Conservation (phyloP, 140 eudicot genomes). For the Flaveria floridana region DNA sequence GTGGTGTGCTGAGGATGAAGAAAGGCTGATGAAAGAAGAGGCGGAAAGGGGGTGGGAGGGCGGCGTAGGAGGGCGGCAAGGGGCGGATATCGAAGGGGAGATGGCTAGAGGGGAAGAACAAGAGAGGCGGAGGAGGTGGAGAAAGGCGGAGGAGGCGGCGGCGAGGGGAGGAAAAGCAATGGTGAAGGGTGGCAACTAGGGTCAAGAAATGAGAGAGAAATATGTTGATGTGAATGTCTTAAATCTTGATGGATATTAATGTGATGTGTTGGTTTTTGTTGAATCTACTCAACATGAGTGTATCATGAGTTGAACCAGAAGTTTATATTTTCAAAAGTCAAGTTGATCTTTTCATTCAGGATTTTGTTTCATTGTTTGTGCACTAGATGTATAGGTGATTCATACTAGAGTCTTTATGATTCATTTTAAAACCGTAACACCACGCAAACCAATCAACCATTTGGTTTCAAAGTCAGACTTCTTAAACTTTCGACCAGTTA, state of each 20-base stretch:
- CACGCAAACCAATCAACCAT: no score
- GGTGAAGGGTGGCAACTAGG: neutral
- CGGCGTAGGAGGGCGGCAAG: conserved; percentile 25
- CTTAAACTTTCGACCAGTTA: no score
- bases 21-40: conserved; percentile 14
- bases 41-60: neutral
- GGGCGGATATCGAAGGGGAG: conserved; percentile 13
- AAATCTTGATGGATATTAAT: neutral
- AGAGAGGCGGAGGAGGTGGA: neutral
- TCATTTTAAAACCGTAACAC: no score
- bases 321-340: no score
- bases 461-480: no score
- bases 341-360: no score
- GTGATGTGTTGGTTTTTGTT: neutral
- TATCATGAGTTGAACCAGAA: no score
- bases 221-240: neutral
- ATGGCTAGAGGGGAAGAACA: neutral
- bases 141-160: neutral
- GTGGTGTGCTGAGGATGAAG: conserved; percentile 75
- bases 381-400: no score
- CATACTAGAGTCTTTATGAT: no score
- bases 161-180: neutral
- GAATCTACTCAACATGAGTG: neutral
- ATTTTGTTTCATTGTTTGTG: no score
- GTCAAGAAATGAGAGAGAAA: neutral